These are phyloP conservation scores for Hyphopichia pseudoburtonii DNA, from an alignment of 1,139 yeast genomes.

Conservation along the genomic window DNA sequence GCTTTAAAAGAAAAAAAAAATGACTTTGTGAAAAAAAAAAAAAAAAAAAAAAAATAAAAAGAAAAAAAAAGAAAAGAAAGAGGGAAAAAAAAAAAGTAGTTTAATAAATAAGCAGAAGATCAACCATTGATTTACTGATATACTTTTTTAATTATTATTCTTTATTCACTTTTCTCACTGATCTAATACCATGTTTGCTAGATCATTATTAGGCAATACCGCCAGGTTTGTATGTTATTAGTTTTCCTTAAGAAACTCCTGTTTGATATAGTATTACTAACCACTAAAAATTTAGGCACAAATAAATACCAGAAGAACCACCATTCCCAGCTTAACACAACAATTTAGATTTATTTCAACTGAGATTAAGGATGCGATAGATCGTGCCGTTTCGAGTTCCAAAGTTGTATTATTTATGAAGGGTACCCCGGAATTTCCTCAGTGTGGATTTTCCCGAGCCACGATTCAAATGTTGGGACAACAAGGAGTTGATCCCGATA, in stretches of 20 bases:
- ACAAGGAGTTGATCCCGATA: constrained; percentile 94
- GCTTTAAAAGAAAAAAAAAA: background rate
- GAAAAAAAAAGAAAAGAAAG: too few relatives aligned
- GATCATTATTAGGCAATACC: constrained; percentile 17
- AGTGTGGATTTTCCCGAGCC: constrained; percentile 96
- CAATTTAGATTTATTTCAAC: constrained; percentile 60
- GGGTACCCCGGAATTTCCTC: constrained; percentile 97
- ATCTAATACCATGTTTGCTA: constrained; percentile 21
- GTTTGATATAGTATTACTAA: background rate
- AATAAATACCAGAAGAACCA: constrained; percentile 1
- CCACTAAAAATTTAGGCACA: constrained; percentile 9
- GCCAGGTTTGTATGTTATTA: constrained; percentile 20
- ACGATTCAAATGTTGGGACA: constrained; percentile 92
- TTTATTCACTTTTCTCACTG: background rate
- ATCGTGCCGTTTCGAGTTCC: constrained; percentile 78
- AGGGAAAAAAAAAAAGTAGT: too few relatives aligned
- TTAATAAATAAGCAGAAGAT: too few relatives aligned
- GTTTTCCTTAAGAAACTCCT: background rate
- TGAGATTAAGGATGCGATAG: constrained; percentile 81
- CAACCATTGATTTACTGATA: too few relatives aligned
- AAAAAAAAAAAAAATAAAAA: constrained; percentile 2
- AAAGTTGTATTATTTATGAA: constrained; percentile 96
- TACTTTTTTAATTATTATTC: too few relatives aligned
- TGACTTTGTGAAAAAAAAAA: too few relatives aligned
- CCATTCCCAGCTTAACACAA: constrained; percentile 1